phyloP scores from a whole-genome alignment of 257 asterid genomes.

The Pogostemon cablin region DNA sequence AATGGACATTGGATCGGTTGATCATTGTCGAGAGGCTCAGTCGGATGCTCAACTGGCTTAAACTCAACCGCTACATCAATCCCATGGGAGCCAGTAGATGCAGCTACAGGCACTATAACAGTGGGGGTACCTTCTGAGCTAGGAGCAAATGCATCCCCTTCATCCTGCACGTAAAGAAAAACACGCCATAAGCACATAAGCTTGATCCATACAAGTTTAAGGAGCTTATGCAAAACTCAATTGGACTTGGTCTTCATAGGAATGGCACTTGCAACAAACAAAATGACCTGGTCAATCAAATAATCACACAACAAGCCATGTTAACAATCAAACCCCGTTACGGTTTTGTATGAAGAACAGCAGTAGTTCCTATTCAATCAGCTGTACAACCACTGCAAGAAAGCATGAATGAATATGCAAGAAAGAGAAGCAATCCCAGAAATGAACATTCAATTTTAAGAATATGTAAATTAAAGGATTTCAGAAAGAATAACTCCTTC shows the following conservation, averaged over 20 bases:
- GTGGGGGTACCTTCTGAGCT: slow-evolving; percentile 45
- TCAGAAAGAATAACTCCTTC: neutral
- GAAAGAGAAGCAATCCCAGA: slow-evolving; percentile 5
- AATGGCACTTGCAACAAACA: too few relatives aligned
- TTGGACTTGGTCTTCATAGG: too few relatives aligned
- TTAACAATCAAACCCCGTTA: neutral
- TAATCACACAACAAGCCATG: neutral
- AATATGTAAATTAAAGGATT: neutral
- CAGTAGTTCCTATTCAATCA: neutral
- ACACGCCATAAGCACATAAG: slow-evolving; percentile 16
- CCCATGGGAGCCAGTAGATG: slow-evolving; percentile 54
- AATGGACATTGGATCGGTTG: slow-evolving; percentile 80
- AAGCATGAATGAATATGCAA: slow-evolving; percentile 1
- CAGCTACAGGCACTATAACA: slow-evolving; percentile 38
- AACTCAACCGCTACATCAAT: slow-evolving; percentile 66
- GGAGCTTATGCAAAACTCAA: too few relatives aligned
- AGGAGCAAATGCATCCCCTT: slow-evolving; percentile 58
- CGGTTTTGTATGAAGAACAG: neutral
- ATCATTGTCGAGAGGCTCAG: slow-evolving; percentile 79
- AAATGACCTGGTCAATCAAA: neutral
- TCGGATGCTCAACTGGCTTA: slow-evolving; percentile 79
- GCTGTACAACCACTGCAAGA: neutral
- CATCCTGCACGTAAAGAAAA: slow-evolving; percentile 51
- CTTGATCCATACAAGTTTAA: neutral
- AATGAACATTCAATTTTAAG: neutral